Evolutionary conservation across 108 stramenopile genomes (phyloP), one percentile per base, ranked within the genome.

Genomic region (Pseudonitzschia pungens): DNA sequence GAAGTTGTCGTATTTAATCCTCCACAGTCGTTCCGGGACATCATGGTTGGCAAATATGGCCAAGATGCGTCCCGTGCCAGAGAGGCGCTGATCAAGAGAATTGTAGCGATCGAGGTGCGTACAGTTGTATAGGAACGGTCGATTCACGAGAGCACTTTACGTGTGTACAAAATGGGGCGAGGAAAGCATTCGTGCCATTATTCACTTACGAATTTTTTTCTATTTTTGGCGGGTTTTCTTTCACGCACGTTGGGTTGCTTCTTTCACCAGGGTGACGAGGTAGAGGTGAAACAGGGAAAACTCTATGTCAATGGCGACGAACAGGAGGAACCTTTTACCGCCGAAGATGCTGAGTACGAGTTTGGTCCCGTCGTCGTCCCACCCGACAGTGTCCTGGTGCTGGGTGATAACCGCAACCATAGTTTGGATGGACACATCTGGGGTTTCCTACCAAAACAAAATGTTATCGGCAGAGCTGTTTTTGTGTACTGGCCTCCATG

Each of bases 1-100:
- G 94, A 98, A 71, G 94, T 97, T 16, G 96, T 98, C n/a, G 98
- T 98, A 14, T 98, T 98, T 74, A 89, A 91, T 72, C 96, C 98
- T 15, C 95, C 98, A 1, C 65, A 86, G 62, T 68, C 78, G 24
- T 97, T 96, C 69, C 77, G 87, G 72, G 91, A 95, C 26, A 83
- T 96, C 76, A 76, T 94, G 48, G 72, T 68, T 21, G 56, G 64
- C 60, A 24, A 80, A 28, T 86, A 81, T 65, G 87, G 88, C 18
- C 81, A 80, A 22, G 64, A 68, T 48, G 77, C 64, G 36, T 33
- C 62, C 8, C 36, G 72, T 31, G 83, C 87, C 16, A 89, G 78
- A 66, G 93, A 96, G 76, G 98, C 96, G 51, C 74, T 98, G 20
- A 96, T 98, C 70, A 98, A 98, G 77, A 81, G 98, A 50, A 92